Evolutionary conservation across 2,329 filamentous ascomycete genomes (phyloP).

Genomic region (Talaromyces islandicus): DNA sequence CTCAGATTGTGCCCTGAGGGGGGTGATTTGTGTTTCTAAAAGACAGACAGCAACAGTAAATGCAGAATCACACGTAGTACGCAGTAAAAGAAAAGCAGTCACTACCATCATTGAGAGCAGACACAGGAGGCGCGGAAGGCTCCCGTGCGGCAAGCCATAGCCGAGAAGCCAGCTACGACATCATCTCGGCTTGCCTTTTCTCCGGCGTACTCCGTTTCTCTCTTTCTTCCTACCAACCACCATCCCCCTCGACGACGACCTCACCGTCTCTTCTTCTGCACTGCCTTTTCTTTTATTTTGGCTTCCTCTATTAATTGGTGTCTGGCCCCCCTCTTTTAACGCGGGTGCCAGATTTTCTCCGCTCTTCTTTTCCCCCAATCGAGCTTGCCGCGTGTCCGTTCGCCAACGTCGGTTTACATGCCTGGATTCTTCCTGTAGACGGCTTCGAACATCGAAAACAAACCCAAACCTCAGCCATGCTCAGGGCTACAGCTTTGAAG

Average conservation of each 20-base stretch:
- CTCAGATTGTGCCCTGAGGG: background rate
- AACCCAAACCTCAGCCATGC: slow-evolving; percentile 18
- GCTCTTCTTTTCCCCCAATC: background rate
- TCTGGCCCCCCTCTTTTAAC: background rate
- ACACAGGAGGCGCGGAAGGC: background rate
- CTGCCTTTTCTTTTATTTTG: background rate
- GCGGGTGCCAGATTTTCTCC: background rate
- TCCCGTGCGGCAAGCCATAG: background rate
- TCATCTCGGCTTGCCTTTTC: slow-evolving; percentile 6
- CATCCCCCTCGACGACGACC: background rate
- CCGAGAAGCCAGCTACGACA: slow-evolving; percentile 4
- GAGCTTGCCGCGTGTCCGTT: background rate
- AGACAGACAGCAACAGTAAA: background rate
- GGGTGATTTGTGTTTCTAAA: background rate
- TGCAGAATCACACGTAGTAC: background rate
- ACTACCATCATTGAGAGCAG: background rate
- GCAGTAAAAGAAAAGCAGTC: background rate
- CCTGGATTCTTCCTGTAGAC: slow-evolving; percentile 9
- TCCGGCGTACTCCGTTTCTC: slow-evolving; percentile 4
- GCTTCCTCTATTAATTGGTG: background rate
- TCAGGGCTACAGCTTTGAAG: slow-evolving; percentile 32
- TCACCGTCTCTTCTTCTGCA: background rate
- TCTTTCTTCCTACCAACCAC: background rate
- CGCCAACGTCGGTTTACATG: background rate
- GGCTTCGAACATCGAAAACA: background rate